Conservation (phyloP, 2,329 filamentous ascomycete species). For the Arthroderma sp. region DNA sequence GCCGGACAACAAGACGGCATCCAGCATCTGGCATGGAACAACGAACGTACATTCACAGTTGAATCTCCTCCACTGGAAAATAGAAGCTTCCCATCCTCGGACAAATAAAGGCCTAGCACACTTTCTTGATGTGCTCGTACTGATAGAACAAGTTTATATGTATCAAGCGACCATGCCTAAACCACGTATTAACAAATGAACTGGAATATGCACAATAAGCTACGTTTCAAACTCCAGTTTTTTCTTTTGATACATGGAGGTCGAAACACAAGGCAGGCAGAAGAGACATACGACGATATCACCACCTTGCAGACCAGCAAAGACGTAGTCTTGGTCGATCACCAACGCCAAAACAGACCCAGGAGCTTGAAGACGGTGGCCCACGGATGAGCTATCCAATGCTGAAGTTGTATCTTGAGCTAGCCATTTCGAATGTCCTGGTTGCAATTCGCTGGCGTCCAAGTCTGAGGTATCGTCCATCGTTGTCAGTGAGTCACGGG, state of each 20-base stretch:
- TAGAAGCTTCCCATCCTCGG: slow-evolving; percentile 58
- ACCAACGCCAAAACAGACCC: slow-evolving; percentile 55
- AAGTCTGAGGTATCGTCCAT: background rate
- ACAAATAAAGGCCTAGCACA: slow-evolving; percentile 73
- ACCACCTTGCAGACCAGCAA: slow-evolving; percentile 83
- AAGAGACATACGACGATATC: slow-evolving; percentile 57
- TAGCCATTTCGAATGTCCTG: background rate
- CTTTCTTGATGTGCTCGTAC: slow-evolving; percentile 86
- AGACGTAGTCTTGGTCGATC: slow-evolving; percentile 68
- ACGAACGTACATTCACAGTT: slow-evolving; percentile 58
- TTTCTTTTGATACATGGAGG: background rate
- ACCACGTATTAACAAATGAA: too few relatives aligned
- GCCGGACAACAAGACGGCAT: background rate
- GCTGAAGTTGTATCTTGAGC: background rate
- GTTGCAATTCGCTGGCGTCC: background rate
- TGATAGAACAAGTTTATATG: slow-evolving; percentile 64
- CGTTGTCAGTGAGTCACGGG: background rate
- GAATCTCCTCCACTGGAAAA: slow-evolving; percentile 92
- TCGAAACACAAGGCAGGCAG: background rate
- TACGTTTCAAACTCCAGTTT: background rate
- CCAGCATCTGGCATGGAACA: background rate
- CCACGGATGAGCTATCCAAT: slow-evolving; percentile 14
- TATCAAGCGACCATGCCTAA: slow-evolving; percentile 70
- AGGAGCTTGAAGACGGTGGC: slow-evolving; percentile 29
- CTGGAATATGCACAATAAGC: too few relatives aligned